These are phyloP conservation scores for Triangularia verruculosa DNA, from an alignment of 2,329 filamentous ascomycete genomes.

Conservation along the genomic window DNA sequence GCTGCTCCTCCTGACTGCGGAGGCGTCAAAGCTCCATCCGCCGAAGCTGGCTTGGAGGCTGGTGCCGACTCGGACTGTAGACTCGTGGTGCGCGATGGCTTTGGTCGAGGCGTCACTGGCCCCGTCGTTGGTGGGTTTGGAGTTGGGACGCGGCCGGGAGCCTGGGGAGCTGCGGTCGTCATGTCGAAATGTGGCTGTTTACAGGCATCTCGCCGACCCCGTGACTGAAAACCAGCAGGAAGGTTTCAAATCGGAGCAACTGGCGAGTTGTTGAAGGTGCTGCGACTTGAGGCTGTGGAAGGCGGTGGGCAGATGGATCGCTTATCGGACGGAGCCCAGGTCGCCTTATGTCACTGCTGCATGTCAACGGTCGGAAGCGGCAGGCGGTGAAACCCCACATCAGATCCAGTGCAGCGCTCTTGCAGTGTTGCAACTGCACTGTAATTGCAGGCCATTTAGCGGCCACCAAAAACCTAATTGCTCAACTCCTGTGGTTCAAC, in stretches of 20 bases:
- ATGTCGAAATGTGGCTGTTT: conserved; percentile 15
- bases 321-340: conserved; percentile 7
- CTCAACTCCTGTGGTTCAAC: no score
- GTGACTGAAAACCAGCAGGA: not conserved
- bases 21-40: not conserved
- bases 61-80: conserved; percentile 28
- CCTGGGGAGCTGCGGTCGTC: conserved; percentile 22
- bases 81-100: conserved; percentile 25
- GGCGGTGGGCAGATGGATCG: conserved; percentile 4
- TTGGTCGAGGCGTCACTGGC: conserved; percentile 13
- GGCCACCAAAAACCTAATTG: no score
- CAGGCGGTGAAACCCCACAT: conserved; percentile 21
- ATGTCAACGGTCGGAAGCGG: conserved; percentile 11
- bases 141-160: conserved; percentile 21
- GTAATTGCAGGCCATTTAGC: not conserved
- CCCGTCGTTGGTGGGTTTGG: conserved; percentile 14
- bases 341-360: not conserved
- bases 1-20: not conserved
- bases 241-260: not conserved
- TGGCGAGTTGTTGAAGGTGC: not conserved
- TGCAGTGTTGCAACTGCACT: not conserved
- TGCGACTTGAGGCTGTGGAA: not conserved
- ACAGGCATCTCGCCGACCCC: conserved; percentile 12
- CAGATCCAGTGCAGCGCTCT: not conserved
- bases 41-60: conserved; percentile 7